Evolutionary conservation across 805 yeast genomes (phyloP), one percentile per base, ranked within the genome.

Genomic region (Ogataea ramenticola): DNA sequence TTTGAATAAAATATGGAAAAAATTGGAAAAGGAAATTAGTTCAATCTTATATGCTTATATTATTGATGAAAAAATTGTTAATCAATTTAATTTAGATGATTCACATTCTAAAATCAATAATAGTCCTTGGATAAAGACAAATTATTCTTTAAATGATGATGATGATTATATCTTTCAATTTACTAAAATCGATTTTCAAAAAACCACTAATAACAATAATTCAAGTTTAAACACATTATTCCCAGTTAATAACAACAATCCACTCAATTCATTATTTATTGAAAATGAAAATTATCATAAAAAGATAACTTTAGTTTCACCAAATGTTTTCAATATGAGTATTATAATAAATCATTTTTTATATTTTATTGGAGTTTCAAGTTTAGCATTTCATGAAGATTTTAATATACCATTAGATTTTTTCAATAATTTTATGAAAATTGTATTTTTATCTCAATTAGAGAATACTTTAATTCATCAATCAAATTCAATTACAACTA

Each of bases 321-420:
- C 87, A 2, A 80, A 79, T 54, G 73, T 88, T 15, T 80, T 84
- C 62, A 87, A 89, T 54, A 86, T 90, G 82, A 74, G 90, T 50
- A 73, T 85, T 5, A 74, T 89, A 15, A 62, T 87, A 40, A 96
- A 85, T 45, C 81, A 86, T 33, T 78, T 87, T 33, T 69, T 87
- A 40, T 64, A 79, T 12, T 87, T 86, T 55, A 68, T 79, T 22
- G 80, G 85, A 38, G 80, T 86, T 1, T 66, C 85, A 1, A 65
- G 70, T 11, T 53, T 70, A 2, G 54, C 72, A 4, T 59, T 74
- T 11, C 71, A 72, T 1, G 56, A 37, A 40, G 46, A 54, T 20
- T 48, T 52, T 2, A 50, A 51, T 16, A 56, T 60, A n/a, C 69
- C 72, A 8, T 44, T 69, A 20, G 54, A 54, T 8, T 82, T 86